Percentiles rank a stretch among this genome's conserved stretches.
These are phyloP conservation scores for Leptographium galeiforme DNA, from an alignment of 2,329 filamentous ascomycete genomes.

Conservation along the genomic window DNA sequence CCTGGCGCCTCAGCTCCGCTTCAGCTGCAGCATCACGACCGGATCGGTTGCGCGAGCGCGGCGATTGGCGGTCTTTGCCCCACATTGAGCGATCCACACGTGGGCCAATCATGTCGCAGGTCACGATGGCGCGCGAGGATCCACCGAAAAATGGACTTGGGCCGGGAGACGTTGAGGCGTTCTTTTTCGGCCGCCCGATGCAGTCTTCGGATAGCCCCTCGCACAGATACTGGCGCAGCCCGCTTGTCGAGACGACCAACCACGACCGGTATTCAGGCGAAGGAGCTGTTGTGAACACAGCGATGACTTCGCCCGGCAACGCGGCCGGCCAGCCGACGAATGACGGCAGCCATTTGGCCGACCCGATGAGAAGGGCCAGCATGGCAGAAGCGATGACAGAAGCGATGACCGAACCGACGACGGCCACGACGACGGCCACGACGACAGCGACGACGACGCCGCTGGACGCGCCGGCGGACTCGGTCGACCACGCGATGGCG, in stretches of 20 bases:
- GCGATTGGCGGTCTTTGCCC: neutral
- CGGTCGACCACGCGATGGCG: neutral
- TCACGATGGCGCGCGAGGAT: neutral
- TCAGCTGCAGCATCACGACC: too few species aligned
- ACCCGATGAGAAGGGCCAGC: neutral
- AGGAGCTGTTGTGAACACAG: constrained; percentile 39
- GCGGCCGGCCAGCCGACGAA: neutral
- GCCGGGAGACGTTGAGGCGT: neutral
- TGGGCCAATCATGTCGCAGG: neutral
- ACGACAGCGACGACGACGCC: neutral
- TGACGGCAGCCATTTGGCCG: neutral
- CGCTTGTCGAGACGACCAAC: constrained; percentile 8
- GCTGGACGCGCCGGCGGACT: neutral
- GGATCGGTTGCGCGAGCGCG: neutral
- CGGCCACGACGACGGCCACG: neutral
- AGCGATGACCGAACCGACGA: neutral
- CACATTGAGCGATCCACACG: neutral
- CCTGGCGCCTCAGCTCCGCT: too few species aligned
- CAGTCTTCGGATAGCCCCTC: neutral
- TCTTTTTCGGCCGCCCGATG: neutral
- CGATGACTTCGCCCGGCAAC: constrained; percentile 45
- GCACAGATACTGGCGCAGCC: neutral
- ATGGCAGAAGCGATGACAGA: too few species aligned
- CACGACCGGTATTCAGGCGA: constrained; percentile 24
- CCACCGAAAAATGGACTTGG: constrained; percentile 2